Evolutionary conservation across 495 filamentous ascomycete species (phyloP).

Genomic region (Elasticomyces elasticus): DNA sequence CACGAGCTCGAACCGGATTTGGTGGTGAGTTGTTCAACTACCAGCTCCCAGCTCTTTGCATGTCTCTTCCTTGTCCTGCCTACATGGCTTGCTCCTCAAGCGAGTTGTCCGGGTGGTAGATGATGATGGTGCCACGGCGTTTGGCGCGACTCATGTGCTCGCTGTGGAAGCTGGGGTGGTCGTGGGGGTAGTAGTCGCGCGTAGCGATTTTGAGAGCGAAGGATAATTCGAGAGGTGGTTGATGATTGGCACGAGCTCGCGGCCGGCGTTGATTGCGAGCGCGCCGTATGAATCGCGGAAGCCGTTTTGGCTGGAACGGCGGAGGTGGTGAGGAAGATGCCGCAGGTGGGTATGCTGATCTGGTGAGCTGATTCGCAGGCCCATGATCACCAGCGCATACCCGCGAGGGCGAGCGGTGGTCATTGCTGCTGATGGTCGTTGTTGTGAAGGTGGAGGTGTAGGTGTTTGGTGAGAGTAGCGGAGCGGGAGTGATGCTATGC

Average conservation of each 20-base stretch:
- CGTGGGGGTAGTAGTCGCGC: constrained; percentile 74
- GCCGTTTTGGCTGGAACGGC: constrained; percentile 58
- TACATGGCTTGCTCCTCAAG: constrained; percentile 51
- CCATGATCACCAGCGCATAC: constrained; percentile 8
- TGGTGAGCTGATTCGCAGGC: neutral
- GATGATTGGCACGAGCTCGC: constrained; percentile 56
- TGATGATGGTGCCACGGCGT: constrained; percentile 55
- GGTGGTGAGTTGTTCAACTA: too few relatives aligned
- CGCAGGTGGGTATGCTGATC: neutral
- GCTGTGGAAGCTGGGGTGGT: constrained; percentile 82
- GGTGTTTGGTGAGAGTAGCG: neutral
- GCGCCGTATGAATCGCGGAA: constrained; percentile 89
- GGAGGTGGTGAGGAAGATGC: neutral
- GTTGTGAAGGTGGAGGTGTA: neutral
- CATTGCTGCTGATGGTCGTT: neutral
- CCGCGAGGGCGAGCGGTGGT: neutral
- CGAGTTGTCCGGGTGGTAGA: constrained; percentile 51
- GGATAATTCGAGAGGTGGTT: constrained; percentile 64
- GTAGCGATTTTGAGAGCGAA: constrained; percentile 71
- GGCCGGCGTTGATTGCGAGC: constrained; percentile 65
- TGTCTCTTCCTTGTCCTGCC: neutral
- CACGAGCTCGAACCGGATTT: too few relatives aligned
- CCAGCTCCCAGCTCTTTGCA: neutral
- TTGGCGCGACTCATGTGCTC: constrained; percentile 70
- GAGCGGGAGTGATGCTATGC: neutral